phyloP scores from a whole-genome alignment of 768 basidiomycete species.

The Mycena rosella region DNA sequence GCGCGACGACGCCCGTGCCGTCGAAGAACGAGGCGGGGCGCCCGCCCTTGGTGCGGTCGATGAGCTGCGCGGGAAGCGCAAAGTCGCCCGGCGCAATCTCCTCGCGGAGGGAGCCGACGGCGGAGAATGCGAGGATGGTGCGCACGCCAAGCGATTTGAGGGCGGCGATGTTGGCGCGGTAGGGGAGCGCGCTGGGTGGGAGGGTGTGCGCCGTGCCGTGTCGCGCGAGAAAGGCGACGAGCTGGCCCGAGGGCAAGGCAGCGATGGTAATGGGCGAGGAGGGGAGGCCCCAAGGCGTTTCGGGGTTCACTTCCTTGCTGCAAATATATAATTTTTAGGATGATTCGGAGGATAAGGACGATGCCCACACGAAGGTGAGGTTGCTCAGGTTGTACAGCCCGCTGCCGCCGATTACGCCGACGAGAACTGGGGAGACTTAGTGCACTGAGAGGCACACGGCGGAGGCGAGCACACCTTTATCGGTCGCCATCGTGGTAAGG shows the following conservation, averaged over 20 bases:
- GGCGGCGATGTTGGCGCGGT: slow-evolving; percentile 94
- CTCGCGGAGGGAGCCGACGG: slow-evolving; percentile 94
- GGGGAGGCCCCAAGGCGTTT: slow-evolving; percentile 97
- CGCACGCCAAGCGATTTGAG: slow-evolving; percentile 92
- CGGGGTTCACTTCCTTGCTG: slow-evolving; percentile 82
- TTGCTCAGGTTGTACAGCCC: slow-evolving; percentile 96
- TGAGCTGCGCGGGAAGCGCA: slow-evolving; percentile 90
- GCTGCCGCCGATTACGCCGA: slow-evolving; percentile 93
- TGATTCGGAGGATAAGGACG: not conserved
- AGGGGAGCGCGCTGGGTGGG: slow-evolving; percentile 84
- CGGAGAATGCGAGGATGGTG: slow-evolving; percentile 93
- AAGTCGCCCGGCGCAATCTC: slow-evolving; percentile 94
- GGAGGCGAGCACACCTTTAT: slow-evolving; percentile 2
- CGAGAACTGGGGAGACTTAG: slow-evolving; percentile 63
- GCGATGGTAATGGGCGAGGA: slow-evolving; percentile 94
- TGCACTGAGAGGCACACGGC: not conserved
- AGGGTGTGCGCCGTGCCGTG: slow-evolving; percentile 89
- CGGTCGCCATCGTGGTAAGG: slow-evolving; percentile 9
- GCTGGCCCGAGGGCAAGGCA: slow-evolving; percentile 82
- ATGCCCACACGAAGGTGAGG: slow-evolving; percentile 80
- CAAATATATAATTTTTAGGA: not conserved
- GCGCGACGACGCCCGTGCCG: slow-evolving; percentile 84
- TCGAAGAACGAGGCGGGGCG: slow-evolving; percentile 93
- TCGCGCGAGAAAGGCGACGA: slow-evolving; percentile 91
- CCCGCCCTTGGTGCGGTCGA: slow-evolving; percentile 95